Conservation (phyloP, 495 filamentous ascomycete genomes). For the Aspergillus bridgeri region DNA sequence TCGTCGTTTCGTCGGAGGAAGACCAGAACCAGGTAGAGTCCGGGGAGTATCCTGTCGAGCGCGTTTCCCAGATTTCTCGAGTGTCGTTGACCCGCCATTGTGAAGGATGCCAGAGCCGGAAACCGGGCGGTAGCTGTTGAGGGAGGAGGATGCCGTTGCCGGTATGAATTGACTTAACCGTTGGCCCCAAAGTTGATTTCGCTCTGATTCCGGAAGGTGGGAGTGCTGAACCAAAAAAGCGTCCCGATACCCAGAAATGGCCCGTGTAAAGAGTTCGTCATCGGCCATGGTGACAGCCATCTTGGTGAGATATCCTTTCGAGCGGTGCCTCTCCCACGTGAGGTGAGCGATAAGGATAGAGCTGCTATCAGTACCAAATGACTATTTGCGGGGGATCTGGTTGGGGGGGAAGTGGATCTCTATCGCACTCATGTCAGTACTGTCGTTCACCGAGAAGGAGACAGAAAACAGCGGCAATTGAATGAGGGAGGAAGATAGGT, state of each 20-base stretch:
- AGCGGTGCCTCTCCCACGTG: slow-evolving; percentile 12
- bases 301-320: slow-evolving; percentile 16
- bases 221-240: slow-evolving; percentile 43
- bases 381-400: not conserved
- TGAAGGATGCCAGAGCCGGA: slow-evolving; percentile 22
- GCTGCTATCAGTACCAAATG: slow-evolving; percentile 31
- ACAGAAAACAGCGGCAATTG: not conserved
- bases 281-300: slow-evolving; percentile 42
- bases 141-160: slow-evolving; percentile 16
- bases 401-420: slow-evolving; percentile 7
- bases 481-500: not conserved
- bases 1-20: slow-evolving; percentile 46
- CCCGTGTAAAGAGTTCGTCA: slow-evolving; percentile 44
- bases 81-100: slow-evolving; percentile 13
- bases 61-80: slow-evolving; percentile 42
- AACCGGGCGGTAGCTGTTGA: slow-evolving; percentile 21
- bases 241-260: slow-evolving; percentile 46
- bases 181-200: slow-evolving; percentile 43
- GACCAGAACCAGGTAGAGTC: slow-evolving; percentile 41
- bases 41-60: slow-evolving; percentile 45
- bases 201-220: slow-evolving; percentile 44
- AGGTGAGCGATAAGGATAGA: slow-evolving; percentile 6
- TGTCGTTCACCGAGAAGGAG: not conserved
- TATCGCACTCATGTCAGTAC: slow-evolving; percentile 9
- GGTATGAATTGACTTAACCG: slow-evolving; percentile 42